Evolutionary conservation across 208 protist species (phyloP).

Genomic region (Wallacemonas sp.): DNA sequence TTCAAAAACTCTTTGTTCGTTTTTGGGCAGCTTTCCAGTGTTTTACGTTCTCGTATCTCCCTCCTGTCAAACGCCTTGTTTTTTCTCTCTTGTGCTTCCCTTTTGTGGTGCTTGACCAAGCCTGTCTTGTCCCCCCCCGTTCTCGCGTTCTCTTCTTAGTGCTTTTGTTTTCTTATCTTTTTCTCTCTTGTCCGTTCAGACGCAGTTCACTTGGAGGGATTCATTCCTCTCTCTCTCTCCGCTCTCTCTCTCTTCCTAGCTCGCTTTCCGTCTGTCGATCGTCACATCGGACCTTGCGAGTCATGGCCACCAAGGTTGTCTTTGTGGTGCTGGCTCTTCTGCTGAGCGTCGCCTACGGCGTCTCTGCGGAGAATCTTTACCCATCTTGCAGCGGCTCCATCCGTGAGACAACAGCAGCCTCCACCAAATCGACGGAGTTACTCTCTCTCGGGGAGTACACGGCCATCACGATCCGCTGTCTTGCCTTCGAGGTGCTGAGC

Average conservation of each 20-base stretch:
- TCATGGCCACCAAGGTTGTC: slow-evolving; percentile 4
- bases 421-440: slow-evolving; percentile 26
- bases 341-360: slow-evolving; percentile 5
- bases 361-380: slow-evolving; percentile 42
- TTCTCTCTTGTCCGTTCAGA: neutral
- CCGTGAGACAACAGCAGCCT: slow-evolving; percentile 13
- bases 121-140: too few relatives aligned
- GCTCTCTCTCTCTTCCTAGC: too few relatives aligned
- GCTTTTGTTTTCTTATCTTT: neutral
- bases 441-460: slow-evolving; percentile 7
- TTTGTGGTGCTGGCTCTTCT: slow-evolving; percentile 23
- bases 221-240: too few relatives aligned
- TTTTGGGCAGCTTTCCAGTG: too few relatives aligned
- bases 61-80: too few relatives aligned
- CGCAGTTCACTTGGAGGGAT: too few relatives aligned
- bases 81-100: too few relatives aligned
- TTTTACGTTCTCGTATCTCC: too few relatives aligned
- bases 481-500: slow-evolving; percentile 67
- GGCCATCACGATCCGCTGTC: slow-evolving; percentile 44
- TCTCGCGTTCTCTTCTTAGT: neutral
- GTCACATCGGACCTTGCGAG: too few relatives aligned
- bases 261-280: too few relatives aligned
- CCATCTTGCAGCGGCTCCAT: slow-evolving; percentile 49
- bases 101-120: too few relatives aligned
- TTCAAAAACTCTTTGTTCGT: too few relatives aligned